A percentile compares a stretch with the other conserved stretches of the same genome.
Evolutionary conservation across 2,329 filamentous ascomycete species (phyloP).

Genomic region (Dactylellina haptotyla): DNA sequence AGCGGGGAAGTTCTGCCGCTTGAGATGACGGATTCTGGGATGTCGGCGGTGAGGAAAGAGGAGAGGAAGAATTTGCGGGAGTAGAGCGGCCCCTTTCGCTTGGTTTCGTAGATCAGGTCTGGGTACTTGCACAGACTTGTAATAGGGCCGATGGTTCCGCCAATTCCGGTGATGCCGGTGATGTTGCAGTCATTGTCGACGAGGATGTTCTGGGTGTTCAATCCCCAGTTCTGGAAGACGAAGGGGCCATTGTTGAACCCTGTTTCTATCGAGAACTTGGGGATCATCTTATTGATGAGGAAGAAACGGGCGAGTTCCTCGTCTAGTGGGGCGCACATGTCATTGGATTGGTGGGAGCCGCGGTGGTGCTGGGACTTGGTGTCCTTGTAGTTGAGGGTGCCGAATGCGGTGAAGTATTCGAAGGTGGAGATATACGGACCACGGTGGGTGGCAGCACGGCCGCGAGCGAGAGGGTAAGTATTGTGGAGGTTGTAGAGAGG

Average conservation of each 20-base stretch:
- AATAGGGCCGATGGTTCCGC: constrained; percentile 37
- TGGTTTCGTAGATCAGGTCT: constrained; percentile 53
- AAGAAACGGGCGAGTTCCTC: constrained; percentile 51
- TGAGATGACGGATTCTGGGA: constrained; percentile 8
- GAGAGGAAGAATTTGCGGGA: constrained; percentile 47
- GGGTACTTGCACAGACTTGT: constrained; percentile 47
- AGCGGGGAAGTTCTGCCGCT: constrained; percentile 11
- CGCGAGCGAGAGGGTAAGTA: constrained; percentile 50
- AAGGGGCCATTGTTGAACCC: constrained; percentile 48
- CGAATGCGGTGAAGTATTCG: constrained; percentile 45
- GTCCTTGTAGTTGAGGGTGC: constrained; percentile 45
- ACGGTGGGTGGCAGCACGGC: constrained; percentile 35
- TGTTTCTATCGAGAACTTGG: constrained; percentile 50
- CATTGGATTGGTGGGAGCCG: constrained; percentile 20
- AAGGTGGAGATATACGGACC: constrained; percentile 40
- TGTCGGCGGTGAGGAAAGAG: constrained; percentile 38
- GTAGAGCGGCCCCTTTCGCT: constrained; percentile 44
- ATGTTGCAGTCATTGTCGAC: constrained; percentile 52
- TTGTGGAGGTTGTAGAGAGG: constrained; percentile 45
- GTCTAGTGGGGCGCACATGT: constrained; percentile 45
- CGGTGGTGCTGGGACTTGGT: constrained; percentile 42
- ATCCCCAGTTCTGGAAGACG: constrained; percentile 52
- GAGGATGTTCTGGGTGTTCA: constrained; percentile 24
- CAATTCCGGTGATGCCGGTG: constrained; percentile 34
- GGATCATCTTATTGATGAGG: constrained; percentile 54